Base-by-base conservation (phyloP, 139 green algal species). In the Spirogloea muscicola region DNA sequence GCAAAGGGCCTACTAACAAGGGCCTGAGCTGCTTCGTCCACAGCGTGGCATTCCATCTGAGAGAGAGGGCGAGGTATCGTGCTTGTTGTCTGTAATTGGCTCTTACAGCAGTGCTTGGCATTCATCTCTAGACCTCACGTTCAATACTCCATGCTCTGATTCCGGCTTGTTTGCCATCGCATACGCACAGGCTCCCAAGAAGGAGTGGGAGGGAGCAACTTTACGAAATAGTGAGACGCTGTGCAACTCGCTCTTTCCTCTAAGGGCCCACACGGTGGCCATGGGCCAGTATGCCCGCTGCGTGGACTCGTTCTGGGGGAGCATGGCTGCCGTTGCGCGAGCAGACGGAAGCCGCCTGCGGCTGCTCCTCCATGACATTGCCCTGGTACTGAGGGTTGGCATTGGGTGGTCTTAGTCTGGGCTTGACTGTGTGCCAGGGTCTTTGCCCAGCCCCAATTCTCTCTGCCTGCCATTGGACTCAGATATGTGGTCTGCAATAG, bases 121-220 rank as follows among this genome's bases (percentile, higher is more conserved):
- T 55, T 55, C 21, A 21, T 55, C 21, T 55, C 46, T 31, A 31
- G 46, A 31, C 46, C 46, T 31, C 21, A 55, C 46, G 46, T 55
- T 55, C 46, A 55, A 55, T 31, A 55, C 46, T 21, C 57, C 57
- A 66, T 66, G 18, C 57, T 21, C 57, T 59, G 21, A 18, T 21
- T 21, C 21, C 18, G 18, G 18, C n/a, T 21, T 21, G 21, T 46
- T 21, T 21, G 18, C 18, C 18, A 59, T 13, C n/a, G n/a, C 10
- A 10, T 31, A 21, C 37, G 13, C 36, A 33, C 64, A 68, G 52
- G 10, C 63, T 46, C 82, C 87, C 9, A 91, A 91, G 85, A 40
- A 74, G 0, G 87, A 91, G 75, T 91, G 87, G 87, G 86, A 90
- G 31, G 87, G 87, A 0, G 87, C 87, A 9, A 72, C 84, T 13